These are phyloP conservation scores for Beauveria sp. DNA, from an alignment of 2,329 filamentous ascomycete genomes.

Conservation along the genomic window DNA sequence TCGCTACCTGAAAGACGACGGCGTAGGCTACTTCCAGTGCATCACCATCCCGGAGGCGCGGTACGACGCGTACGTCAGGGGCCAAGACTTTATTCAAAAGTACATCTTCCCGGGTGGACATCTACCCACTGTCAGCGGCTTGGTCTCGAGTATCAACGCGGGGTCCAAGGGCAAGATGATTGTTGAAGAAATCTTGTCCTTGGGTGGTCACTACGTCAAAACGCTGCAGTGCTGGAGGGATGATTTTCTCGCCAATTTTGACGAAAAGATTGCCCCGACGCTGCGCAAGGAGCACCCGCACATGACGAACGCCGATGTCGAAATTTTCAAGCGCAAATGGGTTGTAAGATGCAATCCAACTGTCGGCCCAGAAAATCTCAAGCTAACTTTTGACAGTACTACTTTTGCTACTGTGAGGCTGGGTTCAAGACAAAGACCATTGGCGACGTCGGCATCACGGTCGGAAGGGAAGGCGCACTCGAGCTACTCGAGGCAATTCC, in stretches of 20 bases:
- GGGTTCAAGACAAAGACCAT: conserved; percentile 65
- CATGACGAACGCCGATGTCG: conserved; percentile 54
- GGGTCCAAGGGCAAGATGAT: conserved; percentile 56
- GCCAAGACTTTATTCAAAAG: conserved; percentile 66
- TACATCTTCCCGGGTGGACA: conserved; percentile 75
- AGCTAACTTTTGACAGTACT: conserved; percentile 42
- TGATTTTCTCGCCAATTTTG: conserved; percentile 56
- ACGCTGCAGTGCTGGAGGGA: conserved; percentile 62
- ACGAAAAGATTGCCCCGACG: conserved; percentile 50
- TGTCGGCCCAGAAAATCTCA: background rate
- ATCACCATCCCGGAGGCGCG: conserved; percentile 68
- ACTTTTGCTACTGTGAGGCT: conserved; percentile 69
- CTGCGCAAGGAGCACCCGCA: conserved; percentile 48
- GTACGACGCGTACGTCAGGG: conserved; percentile 57
- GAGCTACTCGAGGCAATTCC: conserved; percentile 66
- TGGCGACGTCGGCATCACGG: conserved; percentile 65
- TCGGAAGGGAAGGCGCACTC: conserved; percentile 55
- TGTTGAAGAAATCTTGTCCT: conserved; percentile 61
- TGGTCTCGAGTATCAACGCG: conserved; percentile 50
- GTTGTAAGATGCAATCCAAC: conserved; percentile 36
- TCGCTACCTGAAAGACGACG: conserved; percentile 56
- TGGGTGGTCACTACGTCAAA: conserved; percentile 66
- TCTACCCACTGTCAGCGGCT: conserved; percentile 51
- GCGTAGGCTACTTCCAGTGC: conserved; percentile 65
- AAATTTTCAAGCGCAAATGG: conserved; percentile 66